phyloP scores from a whole-genome alignment of 148 eudicot genomes.

The Mesembryanthemum crystallinum region DNA sequence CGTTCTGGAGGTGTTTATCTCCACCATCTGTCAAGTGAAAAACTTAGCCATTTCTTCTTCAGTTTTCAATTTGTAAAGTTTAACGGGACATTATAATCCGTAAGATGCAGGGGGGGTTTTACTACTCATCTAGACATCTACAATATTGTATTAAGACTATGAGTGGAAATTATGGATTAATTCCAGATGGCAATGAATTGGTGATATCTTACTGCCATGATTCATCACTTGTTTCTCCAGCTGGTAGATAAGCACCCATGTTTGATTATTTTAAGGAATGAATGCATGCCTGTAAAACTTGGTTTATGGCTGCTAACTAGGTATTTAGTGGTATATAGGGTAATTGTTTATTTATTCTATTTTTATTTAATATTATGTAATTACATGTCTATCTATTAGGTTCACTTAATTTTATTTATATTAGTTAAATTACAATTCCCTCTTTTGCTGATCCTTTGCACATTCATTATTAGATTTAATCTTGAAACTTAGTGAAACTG shows the following conservation, averaged over 20 bases:
- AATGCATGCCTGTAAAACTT: conserved; percentile 1
- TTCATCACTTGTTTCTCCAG: conserved; percentile 5
- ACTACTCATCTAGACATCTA: conserved; percentile 2
- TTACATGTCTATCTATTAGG: too few species aligned
- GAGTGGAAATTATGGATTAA: conserved; percentile 23
- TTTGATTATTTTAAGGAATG: background rate
- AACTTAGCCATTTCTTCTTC: conserved; percentile 17
- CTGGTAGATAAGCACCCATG: conserved; percentile 10
- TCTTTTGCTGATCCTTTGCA: too few species aligned
- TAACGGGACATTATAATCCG: background rate
- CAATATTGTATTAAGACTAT: conserved; percentile 1
- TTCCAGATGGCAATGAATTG: background rate
- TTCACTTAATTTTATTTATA: too few species aligned
- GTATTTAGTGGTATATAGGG: background rate
- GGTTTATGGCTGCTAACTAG: too few species aligned
- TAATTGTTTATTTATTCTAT: too few species aligned
- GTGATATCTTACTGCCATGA: background rate
- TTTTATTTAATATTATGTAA: too few species aligned
- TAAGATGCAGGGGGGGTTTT: background rate
- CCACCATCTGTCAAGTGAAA: conserved; percentile 10
- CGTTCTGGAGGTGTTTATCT: conserved; percentile 5
- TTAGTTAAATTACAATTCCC: too few species aligned
- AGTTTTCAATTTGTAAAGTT: too few species aligned
- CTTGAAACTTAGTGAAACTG: background rate
- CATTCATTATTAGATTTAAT: background rate